Base-by-base conservation (phyloP, 371 early-diverging fungal species). In the Fennellomyces sp. region DNA sequence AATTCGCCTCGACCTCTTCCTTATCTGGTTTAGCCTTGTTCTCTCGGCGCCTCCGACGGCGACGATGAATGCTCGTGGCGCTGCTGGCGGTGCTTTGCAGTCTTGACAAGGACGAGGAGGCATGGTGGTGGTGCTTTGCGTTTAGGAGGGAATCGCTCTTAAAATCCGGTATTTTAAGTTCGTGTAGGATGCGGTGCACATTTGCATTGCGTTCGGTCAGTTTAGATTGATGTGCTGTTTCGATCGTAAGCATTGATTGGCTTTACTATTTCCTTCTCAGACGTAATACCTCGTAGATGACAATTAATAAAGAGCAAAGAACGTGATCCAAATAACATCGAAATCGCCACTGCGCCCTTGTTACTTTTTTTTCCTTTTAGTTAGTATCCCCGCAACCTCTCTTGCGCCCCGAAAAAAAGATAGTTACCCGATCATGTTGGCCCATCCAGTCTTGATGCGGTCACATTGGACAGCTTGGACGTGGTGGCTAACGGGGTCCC, bases 261-360 rank as follows among this genome's bases (percentile, higher is more conserved):
- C 17, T 4, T 41, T 31, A 26, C 17, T 33, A 33, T 33, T 25
- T 30, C 23, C 21, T 25, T 52, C 21, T 36, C 29, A 21, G 45
- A 19, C 7, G 23, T 41, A n/a, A 15, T 82, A 92, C 91, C 92
- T 66, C 83, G 76, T 31, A 93, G 71, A 64, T 93, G 93, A 23
- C 85, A 81, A 60, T 90, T 90, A 15, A 93, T 86, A 68, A 93
- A 91, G 10, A 90, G 51, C 2, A 91, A 56, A 1, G 86, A 82
- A 23, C 66, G 72, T 21, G 75, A 75, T 15, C 80, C 85, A 52
- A 90, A 82, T 29, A 75, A 63, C 12, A 92, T 62, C 1, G 87
- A 80, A 39, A 91, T 68, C 1, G 89, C 91, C 15, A 94, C 90
- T 15, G 87, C 91, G 0, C 94, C 94, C 63, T 93, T 93, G 66